These are phyloP conservation scores for Podaxis sp. DNA, from an alignment of 768 basidiomycete genomes.

Conservation along the genomic window DNA sequence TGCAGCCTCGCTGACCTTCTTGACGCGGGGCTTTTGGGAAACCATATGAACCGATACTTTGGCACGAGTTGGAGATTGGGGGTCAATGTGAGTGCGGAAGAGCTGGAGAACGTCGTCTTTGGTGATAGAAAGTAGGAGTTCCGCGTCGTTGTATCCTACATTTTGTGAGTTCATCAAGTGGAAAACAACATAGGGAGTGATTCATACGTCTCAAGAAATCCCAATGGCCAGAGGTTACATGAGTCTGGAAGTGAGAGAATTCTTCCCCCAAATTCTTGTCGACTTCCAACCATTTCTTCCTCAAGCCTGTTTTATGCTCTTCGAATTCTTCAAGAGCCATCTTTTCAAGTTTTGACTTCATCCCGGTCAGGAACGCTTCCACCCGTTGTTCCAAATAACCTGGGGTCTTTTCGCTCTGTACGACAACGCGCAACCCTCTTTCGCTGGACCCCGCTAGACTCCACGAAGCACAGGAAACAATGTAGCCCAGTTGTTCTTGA, in stretches of 20 bases:
- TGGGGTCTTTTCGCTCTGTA: constrained; percentile 86
- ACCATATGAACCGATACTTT: constrained; percentile 85
- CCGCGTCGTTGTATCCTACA: constrained; percentile 73
- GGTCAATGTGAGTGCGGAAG: constrained; percentile 70
- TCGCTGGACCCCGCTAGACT: constrained; percentile 62
- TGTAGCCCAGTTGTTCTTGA: constrained; percentile 93
- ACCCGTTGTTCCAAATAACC: constrained; percentile 84
- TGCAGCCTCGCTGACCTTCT: constrained; percentile 64
- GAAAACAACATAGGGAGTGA: neutral
- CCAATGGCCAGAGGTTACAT: constrained; percentile 77
- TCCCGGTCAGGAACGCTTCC: constrained; percentile 79
- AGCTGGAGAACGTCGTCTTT: constrained; percentile 75
- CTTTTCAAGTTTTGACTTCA: constrained; percentile 63
- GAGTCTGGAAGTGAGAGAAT: constrained; percentile 59
- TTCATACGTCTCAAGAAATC: constrained; percentile 85
- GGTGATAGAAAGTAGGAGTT: constrained; percentile 58
- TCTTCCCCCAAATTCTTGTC: constrained; percentile 91
- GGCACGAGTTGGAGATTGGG: constrained; percentile 63
- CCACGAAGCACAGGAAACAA: constrained; percentile 68
- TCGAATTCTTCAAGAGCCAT: constrained; percentile 75
- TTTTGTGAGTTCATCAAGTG: constrained; percentile 14
- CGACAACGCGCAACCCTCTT: constrained; percentile 75
- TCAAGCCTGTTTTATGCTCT: constrained; percentile 75
- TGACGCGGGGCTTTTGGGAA: constrained; percentile 62
- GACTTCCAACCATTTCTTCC: constrained; percentile 81